Evolutionary conservation across 2,329 filamentous ascomycete genomes (phyloP), one percentile per base, ranked within the genome.

Genomic region (Diaporthe vexans): DNA sequence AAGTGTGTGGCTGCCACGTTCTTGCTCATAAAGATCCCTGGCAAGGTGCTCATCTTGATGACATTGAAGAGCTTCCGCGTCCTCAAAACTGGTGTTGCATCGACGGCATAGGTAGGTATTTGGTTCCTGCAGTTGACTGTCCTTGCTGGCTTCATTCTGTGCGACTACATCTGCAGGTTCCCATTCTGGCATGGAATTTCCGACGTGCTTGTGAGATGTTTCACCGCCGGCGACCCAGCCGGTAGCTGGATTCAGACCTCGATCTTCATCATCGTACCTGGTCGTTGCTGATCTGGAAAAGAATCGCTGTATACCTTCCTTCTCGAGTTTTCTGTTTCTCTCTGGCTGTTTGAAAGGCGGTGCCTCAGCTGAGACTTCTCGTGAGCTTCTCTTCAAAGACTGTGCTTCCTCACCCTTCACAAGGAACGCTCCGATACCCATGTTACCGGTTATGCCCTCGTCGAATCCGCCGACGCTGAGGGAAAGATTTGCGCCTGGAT

Each of bases 11-110:
- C 78, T 85, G 83, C 84, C 86, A 87, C 88, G 87, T 84, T 93
- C 89, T 77, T 93, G 88, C 73, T 87, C 89, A 77, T 95, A 92
- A 40, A 99, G 87, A 78, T 96, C 94, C 84, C 94, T 94, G 59
- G 97, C 97, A 84, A 98, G 93, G 84, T 99, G 97, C 93, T 95
- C 98, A 82, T 99, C 97, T 71, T 93, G 88, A 82, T 99, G 97
- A 83, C 94, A 95, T 77, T 92, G 89, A 61, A 91, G 81, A 78
- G 89, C 88, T 73, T 92, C 90, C 35, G 85, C 80, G 52, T 87
- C 85, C 17, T 88, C 86, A 46, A 97, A 85, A n/a, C 82, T 81
- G 78, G 89, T 87, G 74, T 89, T 87, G 82, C 95, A 98, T 76
- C 91, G 90, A 67, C 86, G 81, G 82, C 95, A 97, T 54, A 82